phyloP scores from a whole-genome alignment of 1,284 basidiomycete genomes.

The Cystobasidiaceae sp. region DNA sequence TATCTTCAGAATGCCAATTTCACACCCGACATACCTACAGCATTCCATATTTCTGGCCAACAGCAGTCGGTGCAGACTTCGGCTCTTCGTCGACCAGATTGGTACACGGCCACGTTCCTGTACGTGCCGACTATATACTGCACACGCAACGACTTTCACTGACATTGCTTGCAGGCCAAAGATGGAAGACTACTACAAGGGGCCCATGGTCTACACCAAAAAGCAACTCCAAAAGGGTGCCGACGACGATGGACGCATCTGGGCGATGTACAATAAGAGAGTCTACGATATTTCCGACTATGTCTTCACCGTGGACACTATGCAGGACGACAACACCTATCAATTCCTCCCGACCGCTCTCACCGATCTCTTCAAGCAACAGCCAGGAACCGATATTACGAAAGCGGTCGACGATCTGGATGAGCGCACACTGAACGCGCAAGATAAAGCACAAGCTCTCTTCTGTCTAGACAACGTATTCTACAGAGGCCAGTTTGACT shows the following conservation, averaged over 20 bases:
- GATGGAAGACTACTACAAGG: slow-evolving; percentile 74
- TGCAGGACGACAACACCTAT: slow-evolving; percentile 53
- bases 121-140: too few relatives aligned
- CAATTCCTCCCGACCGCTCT: slow-evolving; percentile 65
- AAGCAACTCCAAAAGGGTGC: slow-evolving; percentile 52
- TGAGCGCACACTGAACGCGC: slow-evolving; percentile 50
- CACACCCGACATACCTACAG: slow-evolving; percentile 57
- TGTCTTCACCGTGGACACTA: slow-evolving; percentile 62
- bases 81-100: slow-evolving; percentile 59
- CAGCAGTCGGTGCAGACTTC: slow-evolving; percentile 52
- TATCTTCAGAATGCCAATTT: slow-evolving; percentile 57
- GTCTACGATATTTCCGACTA: slow-evolving; percentile 89
- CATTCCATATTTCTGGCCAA: slow-evolving; percentile 70
- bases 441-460: slow-evolving; percentile 35
- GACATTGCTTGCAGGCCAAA: slow-evolving; percentile 52
- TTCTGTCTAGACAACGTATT: slow-evolving; percentile 77
- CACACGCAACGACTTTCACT: background rate
- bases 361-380: slow-evolving; percentile 68
- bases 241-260: slow-evolving; percentile 56
- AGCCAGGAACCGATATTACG: slow-evolving; percentile 78
- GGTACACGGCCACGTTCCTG: slow-evolving; percentile 81
- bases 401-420: slow-evolving; percentile 59
- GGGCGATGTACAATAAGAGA: slow-evolving; percentile 68
- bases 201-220: slow-evolving; percentile 66
- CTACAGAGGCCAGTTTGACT: slow-evolving; percentile 73